Base-by-base conservation (phyloP, 306 rosid species). In the Casuarina glauca region DNA sequence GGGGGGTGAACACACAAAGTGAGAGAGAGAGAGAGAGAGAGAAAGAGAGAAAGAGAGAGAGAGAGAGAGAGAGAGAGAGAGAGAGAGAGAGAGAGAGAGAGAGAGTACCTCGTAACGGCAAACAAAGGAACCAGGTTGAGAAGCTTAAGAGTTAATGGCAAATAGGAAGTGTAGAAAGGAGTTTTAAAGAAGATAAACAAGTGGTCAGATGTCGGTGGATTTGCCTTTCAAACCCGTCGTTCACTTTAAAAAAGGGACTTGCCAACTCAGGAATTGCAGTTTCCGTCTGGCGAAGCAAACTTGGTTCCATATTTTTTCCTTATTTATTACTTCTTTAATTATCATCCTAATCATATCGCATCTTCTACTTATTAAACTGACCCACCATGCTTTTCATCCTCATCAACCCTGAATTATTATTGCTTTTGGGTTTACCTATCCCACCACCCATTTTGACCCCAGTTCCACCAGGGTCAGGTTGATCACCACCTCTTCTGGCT, bases 221-320 rank as follows among this genome's bases (percentile, higher is more conserved):
- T 78, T 85, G 72, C 84, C 93, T 80, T 61, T 87, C 66, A 69
- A 73, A 67, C 20, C 62, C 74, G 74, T 50, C 78, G 38, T 79
- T 63, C 70, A 61, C 81, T 86, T 70, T 48, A 39, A 80, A 69
- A 58, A 67, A 80, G 66, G 81, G 85, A 86, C 80, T 75, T 75
- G 93, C 88, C 93, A 91, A 86, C 98, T 88, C 96, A 78, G 84
- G 84, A 45, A 46, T 73, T 80, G 63, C 60, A 80, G 92, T 77
- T 87, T 69, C 91, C 93, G 49, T 84, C 87, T 63, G 72, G 73
- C 77, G 87, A 93, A 91, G 93, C 93, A 87, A 90, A 63, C 88
- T 84, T 75, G 53, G 86, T 76, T 85, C 46, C 71, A 76, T 78
- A 86, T 73, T 80, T 89, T 89, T 83, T 79, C 52, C n/a, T 57